Percentiles rank a stretch among this genome's conserved stretches.
phyloP scores from a whole-genome alignment of 768 basidiomycete species.

The Leccinum incarnatum region DNA sequence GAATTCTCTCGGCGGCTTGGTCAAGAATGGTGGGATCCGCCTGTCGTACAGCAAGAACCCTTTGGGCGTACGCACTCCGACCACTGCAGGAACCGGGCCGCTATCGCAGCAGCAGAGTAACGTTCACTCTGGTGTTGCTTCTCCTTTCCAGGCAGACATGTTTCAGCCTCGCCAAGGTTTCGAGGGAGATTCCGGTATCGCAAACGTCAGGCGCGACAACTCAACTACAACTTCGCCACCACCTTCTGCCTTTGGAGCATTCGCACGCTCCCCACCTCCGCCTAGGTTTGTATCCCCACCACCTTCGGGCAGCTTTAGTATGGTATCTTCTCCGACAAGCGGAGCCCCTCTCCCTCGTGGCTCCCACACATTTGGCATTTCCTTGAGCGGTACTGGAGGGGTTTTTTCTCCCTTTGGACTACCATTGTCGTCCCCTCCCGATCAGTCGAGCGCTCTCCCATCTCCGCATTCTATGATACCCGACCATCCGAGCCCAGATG shows the following conservation, averaged over 20 bases:
- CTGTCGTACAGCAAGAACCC: slow-evolving; percentile 98
- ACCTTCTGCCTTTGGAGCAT: slow-evolving; percentile 25
- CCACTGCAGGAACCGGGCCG: slow-evolving; percentile 41
- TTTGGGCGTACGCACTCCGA: slow-evolving; percentile 85
- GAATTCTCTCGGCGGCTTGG: slow-evolving; percentile 82
- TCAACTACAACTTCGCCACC: slow-evolving; percentile 23
- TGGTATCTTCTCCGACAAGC: slow-evolving; percentile 28
- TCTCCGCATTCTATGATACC: slow-evolving; percentile 36
- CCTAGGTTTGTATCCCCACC: slow-evolving; percentile 35
- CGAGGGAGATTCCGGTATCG: slow-evolving; percentile 21
- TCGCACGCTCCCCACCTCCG: slow-evolving; percentile 34
- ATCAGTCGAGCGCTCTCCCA: slow-evolving; percentile 26
- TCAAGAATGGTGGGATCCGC: slow-evolving; percentile 95
- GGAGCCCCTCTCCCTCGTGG: slow-evolving; percentile 28
- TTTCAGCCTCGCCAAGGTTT: slow-evolving; percentile 33
- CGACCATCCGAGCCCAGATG: slow-evolving; percentile 34
- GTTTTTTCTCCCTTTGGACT: slow-evolving; percentile 33
- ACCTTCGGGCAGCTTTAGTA: slow-evolving; percentile 28
- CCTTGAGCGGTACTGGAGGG: slow-evolving; percentile 27
- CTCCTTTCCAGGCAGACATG: slow-evolving; percentile 28
- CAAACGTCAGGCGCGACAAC: slow-evolving; percentile 27
- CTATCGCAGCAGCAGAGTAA: slow-evolving; percentile 27
- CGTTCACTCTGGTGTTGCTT: slow-evolving; percentile 20
- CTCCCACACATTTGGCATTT: slow-evolving; percentile 31
- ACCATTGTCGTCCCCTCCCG: slow-evolving; percentile 31